Evolutionary conservation across 1,139 yeast species (phyloP).

Genomic region (Geotrichum europaeum): DNA sequence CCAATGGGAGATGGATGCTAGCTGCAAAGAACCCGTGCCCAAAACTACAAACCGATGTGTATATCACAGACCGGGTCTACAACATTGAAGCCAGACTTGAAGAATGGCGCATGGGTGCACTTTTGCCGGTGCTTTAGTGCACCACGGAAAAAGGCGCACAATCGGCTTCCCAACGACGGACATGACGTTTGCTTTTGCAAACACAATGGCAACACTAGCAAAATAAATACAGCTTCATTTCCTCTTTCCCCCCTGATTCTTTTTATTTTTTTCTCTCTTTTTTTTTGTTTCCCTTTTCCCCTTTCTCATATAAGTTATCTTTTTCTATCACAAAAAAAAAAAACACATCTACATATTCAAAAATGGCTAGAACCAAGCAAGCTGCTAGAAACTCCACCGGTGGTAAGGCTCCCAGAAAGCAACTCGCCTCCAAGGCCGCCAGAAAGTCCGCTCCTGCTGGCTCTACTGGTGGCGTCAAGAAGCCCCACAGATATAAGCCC

Average conservation of each 20-base stretch:
- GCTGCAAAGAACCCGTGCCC: not conserved
- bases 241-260: not conserved
- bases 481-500: constrained; percentile 99
- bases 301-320: not conserved
- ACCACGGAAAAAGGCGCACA: not conserved
- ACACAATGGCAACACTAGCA: not conserved
- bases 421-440: constrained; percentile 97
- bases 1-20: not conserved
- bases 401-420: constrained; percentile 99
- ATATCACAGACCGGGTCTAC: constrained; percentile 3
- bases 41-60: not conserved
- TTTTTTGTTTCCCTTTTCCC: constrained; percentile 1
- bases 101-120: not conserved
- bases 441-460: constrained; percentile 77
- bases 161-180: not conserved
- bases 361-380: constrained; percentile 98
- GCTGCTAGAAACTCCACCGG: constrained; percentile 98
- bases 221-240: not conserved
- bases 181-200: not conserved
- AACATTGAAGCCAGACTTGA: not conserved
- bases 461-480: constrained; percentile 98
- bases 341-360: constrained; percentile 20
- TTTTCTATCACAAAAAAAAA: not conserved
- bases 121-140: not conserved
- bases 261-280: not conserved